Base-by-base conservation (phyloP, 2,329 filamentous ascomycete genomes). In the Plenodomus biglobosus region DNA sequence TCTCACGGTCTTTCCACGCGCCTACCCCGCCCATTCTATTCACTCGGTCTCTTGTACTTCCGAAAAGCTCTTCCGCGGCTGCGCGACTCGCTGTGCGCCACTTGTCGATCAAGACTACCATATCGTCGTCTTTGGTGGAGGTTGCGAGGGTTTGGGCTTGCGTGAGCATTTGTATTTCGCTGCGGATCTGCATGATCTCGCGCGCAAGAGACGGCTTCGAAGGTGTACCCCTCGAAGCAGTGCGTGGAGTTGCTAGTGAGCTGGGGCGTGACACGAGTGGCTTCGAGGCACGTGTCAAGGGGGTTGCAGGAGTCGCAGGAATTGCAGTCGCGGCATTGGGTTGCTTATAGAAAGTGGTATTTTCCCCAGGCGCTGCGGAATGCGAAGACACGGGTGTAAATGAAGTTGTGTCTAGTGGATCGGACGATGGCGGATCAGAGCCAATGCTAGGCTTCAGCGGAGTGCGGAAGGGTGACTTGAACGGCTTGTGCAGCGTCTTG, bases 1-100 rank as follows among this genome's bases (percentile, higher is more conserved):
- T 65, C 51, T 74, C 67, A 19, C 68, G 62, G 13, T 68, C 61
- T 45, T 64, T 79, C 78, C 80, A 86, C 6, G 77, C 82, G 30
- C 73, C 70, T 35, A 85, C 76, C 1, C 84, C 85, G 17, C 85
- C 85, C 80, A 86, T 85, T 56, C 79, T 73, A 59, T 82, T 76
- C 30, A 87, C 77, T 44, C 82, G 73, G 65, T 85, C 83, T 53
- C 79, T 78, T 18, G 85, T 82, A 17, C 75, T 72, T 19, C 72
- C 76, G 66, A 86, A 89, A 10, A 88, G 71, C 60, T 87, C 84
- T 56, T 90, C 86, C 1, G 86, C 86, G 6, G 84, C 85, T 41
- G 77, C 72, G 53, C 85, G 78, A 50, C 80, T 82, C 16, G 83
- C 81, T 0, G 63, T 68, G 39, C 76, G 80, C 87, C 87, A 90